Percentiles rank a stretch among this genome's conserved stretches.
Conservation (phyloP, 2,329 filamentous ascomycete genomes). For the Diaporthe destruens region DNA sequence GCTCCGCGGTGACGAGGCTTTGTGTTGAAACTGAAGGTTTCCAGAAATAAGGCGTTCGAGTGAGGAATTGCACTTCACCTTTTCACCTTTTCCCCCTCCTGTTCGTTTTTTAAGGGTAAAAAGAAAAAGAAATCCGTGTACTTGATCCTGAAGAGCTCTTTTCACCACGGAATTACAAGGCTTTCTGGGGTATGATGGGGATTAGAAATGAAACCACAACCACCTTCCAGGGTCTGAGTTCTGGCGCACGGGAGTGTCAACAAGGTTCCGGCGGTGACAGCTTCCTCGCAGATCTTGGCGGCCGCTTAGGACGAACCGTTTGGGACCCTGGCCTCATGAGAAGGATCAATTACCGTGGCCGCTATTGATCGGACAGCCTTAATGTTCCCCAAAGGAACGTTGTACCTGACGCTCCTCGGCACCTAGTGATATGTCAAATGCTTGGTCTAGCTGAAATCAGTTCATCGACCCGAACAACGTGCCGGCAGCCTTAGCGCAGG, state of each 20-base stretch:
- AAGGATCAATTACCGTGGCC: neutral
- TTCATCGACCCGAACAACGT: neutral
- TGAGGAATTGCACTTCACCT: no score
- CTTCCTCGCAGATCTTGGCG: conserved; percentile 5
- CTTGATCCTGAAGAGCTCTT: no score
- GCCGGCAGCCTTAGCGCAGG: conserved; percentile 19
- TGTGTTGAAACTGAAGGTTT: neutral
- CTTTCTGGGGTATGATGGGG: no score
- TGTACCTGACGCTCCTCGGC: neutral
- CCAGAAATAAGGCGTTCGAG: no score
- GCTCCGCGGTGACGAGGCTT: neutral
- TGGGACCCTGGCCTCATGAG: no score
- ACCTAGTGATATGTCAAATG: conserved; percentile 1
- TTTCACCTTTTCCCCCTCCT: no score
- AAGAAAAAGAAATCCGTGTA: no score
- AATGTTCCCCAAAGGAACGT: neutral
- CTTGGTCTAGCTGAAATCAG: neutral
- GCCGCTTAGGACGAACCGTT: neutral
- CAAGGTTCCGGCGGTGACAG: neutral
- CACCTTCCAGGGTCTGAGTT: no score
- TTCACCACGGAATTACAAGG: no score
- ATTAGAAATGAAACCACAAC: no score
- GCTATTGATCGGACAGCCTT: neutral
- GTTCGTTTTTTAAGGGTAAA: no score
- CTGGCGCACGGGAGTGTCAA: neutral